A percentile compares a stretch with the other conserved stretches of the same genome.
phyloP scores from a whole-genome alignment of 164 flowering plant genomes.

The Macadamia tetraphylla region DNA sequence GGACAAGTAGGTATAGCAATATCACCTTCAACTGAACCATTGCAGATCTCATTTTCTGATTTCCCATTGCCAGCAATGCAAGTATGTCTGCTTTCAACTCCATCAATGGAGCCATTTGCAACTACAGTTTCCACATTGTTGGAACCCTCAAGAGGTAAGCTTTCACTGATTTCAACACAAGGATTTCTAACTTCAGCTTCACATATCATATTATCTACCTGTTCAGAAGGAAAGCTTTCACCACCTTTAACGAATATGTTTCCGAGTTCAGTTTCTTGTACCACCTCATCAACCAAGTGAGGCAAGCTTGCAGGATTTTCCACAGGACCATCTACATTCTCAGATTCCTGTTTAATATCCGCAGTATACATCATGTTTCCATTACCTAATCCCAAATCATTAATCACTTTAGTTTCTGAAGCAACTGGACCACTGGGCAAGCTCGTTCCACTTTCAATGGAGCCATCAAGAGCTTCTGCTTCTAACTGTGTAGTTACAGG shows the following conservation, averaged over 20 bases:
- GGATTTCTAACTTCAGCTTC: slow-evolving; percentile 7
- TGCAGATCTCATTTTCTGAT: slow-evolving; percentile 2
- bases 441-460: slow-evolving; percentile 3
- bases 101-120: slow-evolving; percentile 9
- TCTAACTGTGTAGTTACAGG: not conserved
- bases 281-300: not conserved
- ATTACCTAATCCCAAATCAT: slow-evolving; percentile 1
- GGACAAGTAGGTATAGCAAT: too few species aligned
- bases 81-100: slow-evolving; percentile 1
- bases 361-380: not conserved
- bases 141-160: not conserved
- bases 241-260: slow-evolving; percentile 2
- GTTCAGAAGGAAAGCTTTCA: slow-evolving; percentile 9
- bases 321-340: slow-evolving; percentile 1
- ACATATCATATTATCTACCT: slow-evolving; percentile 2
- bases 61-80: slow-evolving; percentile 3
- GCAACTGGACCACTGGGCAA: not conserved
- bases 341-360: not conserved
- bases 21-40: not conserved
- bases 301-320: slow-evolving; percentile 1
- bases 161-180: slow-evolving; percentile 1
- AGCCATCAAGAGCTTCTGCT: not conserved
- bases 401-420: slow-evolving; percentile 2
- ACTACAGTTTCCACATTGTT: slow-evolving; percentile 2
- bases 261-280: slow-evolving; percentile 9